Evolutionary conservation across 2,329 filamentous ascomycete species (phyloP), one percentile per base, ranked within the genome.

Genomic region (Seiridium unicorne): DNA sequence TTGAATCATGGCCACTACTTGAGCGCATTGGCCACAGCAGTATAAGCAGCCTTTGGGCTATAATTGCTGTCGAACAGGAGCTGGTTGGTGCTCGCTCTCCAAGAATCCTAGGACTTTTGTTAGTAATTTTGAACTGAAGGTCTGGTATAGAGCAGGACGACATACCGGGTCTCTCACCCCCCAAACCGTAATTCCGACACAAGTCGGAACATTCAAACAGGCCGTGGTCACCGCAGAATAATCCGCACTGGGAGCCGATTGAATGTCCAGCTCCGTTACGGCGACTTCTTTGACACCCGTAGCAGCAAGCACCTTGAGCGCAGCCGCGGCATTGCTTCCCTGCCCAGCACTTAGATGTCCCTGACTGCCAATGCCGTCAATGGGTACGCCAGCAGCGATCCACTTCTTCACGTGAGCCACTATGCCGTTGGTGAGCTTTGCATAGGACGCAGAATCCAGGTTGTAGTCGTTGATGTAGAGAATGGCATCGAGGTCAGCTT

Each of bases 401-500:
- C 87, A 90, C 69, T 86, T 82, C 68, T 83, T 83, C 65, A 92
- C 88, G 67, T 84, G 76, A 44, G 68, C 68, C 10, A 81, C 76
- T 74, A 87, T 81, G 51, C 79, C 80, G 31, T 66, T 76, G 42
- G 78, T 77, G 58, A 77, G 53, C 78, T 92, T 92, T 63, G 81
- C 77, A 67, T 82, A 81, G 64, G 66, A 80, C 18, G 87, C 80
- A 48, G 73, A 78, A 74, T 90, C 88, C 57, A 90, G 81, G 76
- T 89, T 90, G 75, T 82, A 85, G 72, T 92, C 89, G 74, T 92
- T 93, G 76, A 92, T 90, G 78, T 90, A 93, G 44, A 92, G 79
- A 74, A 88, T 89, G 3, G 86, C 88, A 59, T 74, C 68, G 2
- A 89, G 87, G 71, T 92, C 89, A 11, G 87, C 88, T 7, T 79